Conservation (phyloP, 2,329 filamentous ascomycete species). For the Hypoxylon sp. region DNA sequence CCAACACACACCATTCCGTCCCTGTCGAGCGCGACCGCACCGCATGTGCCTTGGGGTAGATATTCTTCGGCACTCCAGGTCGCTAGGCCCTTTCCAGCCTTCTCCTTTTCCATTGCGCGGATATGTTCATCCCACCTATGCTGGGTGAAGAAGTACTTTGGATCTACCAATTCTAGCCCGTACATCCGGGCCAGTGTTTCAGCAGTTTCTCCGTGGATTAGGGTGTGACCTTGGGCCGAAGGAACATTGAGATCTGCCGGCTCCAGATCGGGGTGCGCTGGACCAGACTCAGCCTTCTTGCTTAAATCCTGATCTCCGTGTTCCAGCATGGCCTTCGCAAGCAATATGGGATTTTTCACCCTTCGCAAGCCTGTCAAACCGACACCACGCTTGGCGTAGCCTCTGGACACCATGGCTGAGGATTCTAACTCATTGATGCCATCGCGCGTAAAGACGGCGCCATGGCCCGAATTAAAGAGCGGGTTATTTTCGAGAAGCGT, state of each 20-base stretch:
- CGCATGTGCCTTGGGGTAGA: conserved; percentile 86
- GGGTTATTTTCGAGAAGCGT: conserved; percentile 81
- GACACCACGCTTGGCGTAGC: conserved; percentile 80
- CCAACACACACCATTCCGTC: conserved; percentile 79
- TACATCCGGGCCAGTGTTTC: conserved; percentile 78
- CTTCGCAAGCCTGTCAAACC: conserved; percentile 80
- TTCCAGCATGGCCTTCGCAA: conserved; percentile 80
- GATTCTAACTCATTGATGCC: conserved; percentile 90
- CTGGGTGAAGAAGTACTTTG: conserved; percentile 84
- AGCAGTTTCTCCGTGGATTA: conserved; percentile 76
- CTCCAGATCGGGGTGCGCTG: conserved; percentile 18
- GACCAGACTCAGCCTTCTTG: conserved; percentile 40
- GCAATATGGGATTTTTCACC: conserved; percentile 84
- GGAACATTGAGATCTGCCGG: conserved; percentile 59
- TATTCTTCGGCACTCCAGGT: conserved; percentile 75
- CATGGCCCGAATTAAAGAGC: conserved; percentile 87
- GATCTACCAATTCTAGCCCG: conserved; percentile 78
- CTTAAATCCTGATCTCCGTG: conserved; percentile 73
- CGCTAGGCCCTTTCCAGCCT: conserved; percentile 56
- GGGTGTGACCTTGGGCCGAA: conserved; percentile 77
- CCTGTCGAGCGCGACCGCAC: conserved; percentile 84
- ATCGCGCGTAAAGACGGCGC: conserved; percentile 87
- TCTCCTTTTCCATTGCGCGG: conserved; percentile 68
- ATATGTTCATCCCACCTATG: conserved; percentile 84
- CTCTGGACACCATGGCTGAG: conserved; percentile 85